phyloP scores from a whole-genome alignment of 2,329 filamentous ascomycete species.

The Ophiostoma quercus region DNA sequence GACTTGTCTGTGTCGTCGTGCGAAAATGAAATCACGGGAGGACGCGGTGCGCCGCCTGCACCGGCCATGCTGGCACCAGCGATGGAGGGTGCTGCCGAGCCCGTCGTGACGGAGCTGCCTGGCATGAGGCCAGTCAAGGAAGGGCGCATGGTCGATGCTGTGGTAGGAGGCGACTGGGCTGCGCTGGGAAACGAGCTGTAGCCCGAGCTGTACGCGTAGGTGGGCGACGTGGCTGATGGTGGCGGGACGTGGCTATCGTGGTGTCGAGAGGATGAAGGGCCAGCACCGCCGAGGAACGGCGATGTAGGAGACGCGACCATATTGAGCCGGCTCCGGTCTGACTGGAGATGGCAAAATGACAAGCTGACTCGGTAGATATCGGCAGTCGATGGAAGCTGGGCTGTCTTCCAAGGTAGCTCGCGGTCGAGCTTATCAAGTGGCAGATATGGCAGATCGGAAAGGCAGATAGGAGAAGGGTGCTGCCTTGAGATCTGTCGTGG shows the following conservation, averaged over 20 bases:
- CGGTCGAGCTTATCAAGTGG: not conserved
- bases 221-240: not conserved
- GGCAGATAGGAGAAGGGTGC: not conserved
- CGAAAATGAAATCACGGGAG: constrained; percentile 32
- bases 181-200: constrained; percentile 23
- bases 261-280: constrained; percentile 5
- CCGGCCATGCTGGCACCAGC: not conserved
- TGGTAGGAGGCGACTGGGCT: constrained; percentile 19
- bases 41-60: not conserved
- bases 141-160: constrained; percentile 19
- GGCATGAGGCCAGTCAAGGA: constrained; percentile 16
- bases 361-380: not conserved
- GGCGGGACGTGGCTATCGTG: not conserved
- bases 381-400: not conserved
- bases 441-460: not conserved
- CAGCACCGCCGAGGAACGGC: not conserved
- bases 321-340: constrained; percentile 2
- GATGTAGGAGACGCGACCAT: constrained; percentile 8
- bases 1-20: constrained; percentile 59
- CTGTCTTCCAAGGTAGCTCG: not conserved
- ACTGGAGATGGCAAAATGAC: not conserved
- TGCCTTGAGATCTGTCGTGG: not conserved
- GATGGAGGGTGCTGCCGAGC: constrained; percentile 9
- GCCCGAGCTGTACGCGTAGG: constrained; percentile 17
- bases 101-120: not conserved